Percentiles rank a stretch among this genome's conserved stretches.
Evolutionary conservation across 352 stramenopile genomes (phyloP).

Genomic region (Blastocystis sp.): DNA sequence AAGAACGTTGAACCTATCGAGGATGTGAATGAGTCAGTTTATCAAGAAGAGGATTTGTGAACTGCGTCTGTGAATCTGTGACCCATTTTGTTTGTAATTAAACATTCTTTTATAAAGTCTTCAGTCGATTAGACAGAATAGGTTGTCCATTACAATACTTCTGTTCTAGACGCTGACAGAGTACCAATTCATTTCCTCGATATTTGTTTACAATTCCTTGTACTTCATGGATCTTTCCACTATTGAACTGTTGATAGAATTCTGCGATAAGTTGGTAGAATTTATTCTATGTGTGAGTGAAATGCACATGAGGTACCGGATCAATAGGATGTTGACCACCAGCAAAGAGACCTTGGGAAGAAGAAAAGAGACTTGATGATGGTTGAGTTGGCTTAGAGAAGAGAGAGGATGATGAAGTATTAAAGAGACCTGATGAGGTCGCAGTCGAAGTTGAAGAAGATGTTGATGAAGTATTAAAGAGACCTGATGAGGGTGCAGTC

Average conservation of each 20-base stretch:
- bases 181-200: not conserved
- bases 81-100: not conserved
- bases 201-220: not conserved
- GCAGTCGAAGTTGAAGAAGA: too few species aligned
- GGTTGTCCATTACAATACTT: slow-evolving; percentile 56
- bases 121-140: not conserved
- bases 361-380: not conserved
- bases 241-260: slow-evolving; percentile 52
- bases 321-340: not conserved
- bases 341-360: not conserved
- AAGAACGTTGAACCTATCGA: not conserved
- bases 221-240: slow-evolving; percentile 30
- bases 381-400: not conserved
- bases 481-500: not conserved
- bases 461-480: not conserved
- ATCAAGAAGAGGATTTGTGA: slow-evolving; percentile 48
- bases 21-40: slow-evolving; percentile 54
- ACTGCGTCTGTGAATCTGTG: not conserved
- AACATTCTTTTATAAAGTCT: not conserved
- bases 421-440: not conserved
- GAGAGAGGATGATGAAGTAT: not conserved
- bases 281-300: not conserved
- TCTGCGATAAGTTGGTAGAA: slow-evolving; percentile 12
- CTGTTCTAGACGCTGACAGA: slow-evolving; percentile 45
- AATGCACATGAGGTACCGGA: not conserved